Evolutionary conservation across 805 yeast genomes (phyloP).

Genomic region (Vanderwaltozyma verrucispora): DNA sequence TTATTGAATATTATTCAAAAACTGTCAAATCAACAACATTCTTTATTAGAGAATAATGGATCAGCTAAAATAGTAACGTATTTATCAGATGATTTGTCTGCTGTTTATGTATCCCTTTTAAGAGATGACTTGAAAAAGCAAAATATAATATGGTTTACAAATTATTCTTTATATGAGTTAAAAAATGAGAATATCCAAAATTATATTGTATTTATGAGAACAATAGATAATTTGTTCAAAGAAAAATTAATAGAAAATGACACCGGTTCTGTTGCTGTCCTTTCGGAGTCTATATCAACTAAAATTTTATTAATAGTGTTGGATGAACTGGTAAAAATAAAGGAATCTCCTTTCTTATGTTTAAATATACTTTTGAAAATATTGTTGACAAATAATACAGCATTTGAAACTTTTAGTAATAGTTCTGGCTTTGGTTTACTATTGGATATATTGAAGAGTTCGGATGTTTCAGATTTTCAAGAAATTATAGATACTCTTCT

Average conservation of each 20-base stretch:
- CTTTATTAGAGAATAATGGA: constrained; percentile 29
- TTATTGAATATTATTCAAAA: constrained; percentile 39
- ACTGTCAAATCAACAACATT: constrained; percentile 20
- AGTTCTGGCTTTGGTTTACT: constrained; percentile 36
- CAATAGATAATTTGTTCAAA: constrained; percentile 23
- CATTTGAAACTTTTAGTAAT: constrained; percentile 39
- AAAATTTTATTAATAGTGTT: constrained; percentile 56
- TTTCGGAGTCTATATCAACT: constrained; percentile 44
- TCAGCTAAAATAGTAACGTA: constrained; percentile 32
- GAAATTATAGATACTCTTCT: constrained; percentile 41
- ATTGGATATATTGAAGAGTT: constrained; percentile 37
- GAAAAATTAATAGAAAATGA: constrained; percentile 33
- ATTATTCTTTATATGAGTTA: constrained; percentile 41
- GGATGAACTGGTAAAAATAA: constrained; percentile 21
- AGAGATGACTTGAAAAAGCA: constrained; percentile 44
- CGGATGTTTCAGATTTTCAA: constrained; percentile 21
- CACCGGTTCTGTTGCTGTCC: constrained; percentile 35
- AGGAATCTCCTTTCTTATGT: constrained; percentile 11
- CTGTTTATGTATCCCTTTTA: constrained; percentile 26
- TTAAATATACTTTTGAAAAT: constrained; percentile 41
- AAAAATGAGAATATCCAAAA: constrained; percentile 23
- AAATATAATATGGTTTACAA: constrained; percentile 41
- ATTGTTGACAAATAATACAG: constrained; percentile 37
- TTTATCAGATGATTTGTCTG: constrained; percentile 18
- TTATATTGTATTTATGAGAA: constrained; percentile 24